Evolutionary conservation across 768 basidiomycete species (phyloP), one percentile per base, ranked within the genome.

Genomic region (Suillus weaverae): DNA sequence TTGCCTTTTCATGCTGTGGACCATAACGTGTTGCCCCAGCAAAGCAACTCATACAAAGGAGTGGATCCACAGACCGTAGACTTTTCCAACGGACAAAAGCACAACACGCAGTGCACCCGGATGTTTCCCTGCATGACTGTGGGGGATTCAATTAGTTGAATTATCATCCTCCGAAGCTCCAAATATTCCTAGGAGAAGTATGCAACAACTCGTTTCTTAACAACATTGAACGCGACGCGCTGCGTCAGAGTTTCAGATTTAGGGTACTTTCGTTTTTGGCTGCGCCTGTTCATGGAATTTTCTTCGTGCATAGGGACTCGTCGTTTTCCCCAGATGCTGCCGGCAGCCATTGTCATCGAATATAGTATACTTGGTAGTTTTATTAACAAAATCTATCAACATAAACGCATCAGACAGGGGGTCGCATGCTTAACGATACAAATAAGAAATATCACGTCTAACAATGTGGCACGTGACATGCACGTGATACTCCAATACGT

Each of bases 381-480:
- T 26, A 57, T 39, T 39, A 26, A 38, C n/a, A 39, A 39, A 39
- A 57, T 39, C 56, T 57, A 57, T 57, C 38, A 57, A 57, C 36
- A 38, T 22, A 9, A 38, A 18, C 54, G 18, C 4, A 56, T 39
- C 18, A 57, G 26, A 57, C 22, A 39, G 18, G 16, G 16, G 26
- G 26, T 10, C 3, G 9, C 38, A 57, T 57, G 38, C 13, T 53
- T 20, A 20, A 33, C 20, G 51, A 33, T 18, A 39, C 18, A 30
- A 20, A 57, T 30, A 18, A 11, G 20, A 33, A 16, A 16, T 10
- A 18, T 26, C 9, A 39, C 38, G 16, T 10, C 26, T 1, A 10
- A 18, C 20, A 16, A 56, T 36, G 35, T 56, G 13, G 20, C 36
- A 36, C 36, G 55, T 14, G 35, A 36, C 2, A 14, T 3, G 16